These are phyloP conservation scores for Stachybotrys chartarum DNA, from an alignment of 2,329 filamentous ascomycete species.

Conservation along the genomic window DNA sequence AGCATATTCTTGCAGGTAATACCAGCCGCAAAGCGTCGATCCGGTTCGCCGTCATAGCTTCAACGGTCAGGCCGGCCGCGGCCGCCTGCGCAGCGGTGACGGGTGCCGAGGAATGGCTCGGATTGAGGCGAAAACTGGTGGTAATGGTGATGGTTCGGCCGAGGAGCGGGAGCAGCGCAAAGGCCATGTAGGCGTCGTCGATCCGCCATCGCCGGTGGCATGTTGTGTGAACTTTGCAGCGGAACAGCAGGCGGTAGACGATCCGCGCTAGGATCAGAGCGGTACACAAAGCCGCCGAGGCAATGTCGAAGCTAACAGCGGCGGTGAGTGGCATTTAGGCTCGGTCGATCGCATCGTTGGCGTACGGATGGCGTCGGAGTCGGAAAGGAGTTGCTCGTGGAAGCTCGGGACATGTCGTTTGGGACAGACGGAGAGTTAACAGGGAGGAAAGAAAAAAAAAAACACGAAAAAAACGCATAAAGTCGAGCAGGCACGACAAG, in stretches of 20 bases:
- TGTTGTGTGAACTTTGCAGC: constrained; percentile 16
- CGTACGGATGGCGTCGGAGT: neutral
- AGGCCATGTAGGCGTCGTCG: constrained; percentile 23
- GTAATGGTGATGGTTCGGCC: constrained; percentile 17
- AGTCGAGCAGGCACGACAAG: neutral
- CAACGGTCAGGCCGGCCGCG: constrained; percentile 6
- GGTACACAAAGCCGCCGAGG: constrained; percentile 17
- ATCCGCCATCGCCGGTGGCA: constrained; percentile 22
- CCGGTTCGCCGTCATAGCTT: constrained; percentile 10
- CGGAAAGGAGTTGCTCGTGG: neutral
- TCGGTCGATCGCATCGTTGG: neutral
- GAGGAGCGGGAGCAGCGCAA: constrained; percentile 20
- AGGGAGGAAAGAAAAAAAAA: neutral
- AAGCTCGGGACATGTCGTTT: neutral
- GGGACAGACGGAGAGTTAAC: neutral
- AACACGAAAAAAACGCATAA: neutral
- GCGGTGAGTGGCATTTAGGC: constrained; percentile 12
- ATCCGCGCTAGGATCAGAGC: constrained; percentile 19
- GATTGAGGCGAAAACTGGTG: constrained; percentile 17
- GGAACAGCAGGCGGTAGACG: constrained; percentile 17
- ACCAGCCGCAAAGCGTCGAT: constrained; percentile 17
- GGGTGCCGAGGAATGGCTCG: constrained; percentile 13
- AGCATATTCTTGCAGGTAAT: constrained; percentile 19
- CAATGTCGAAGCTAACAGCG: constrained; percentile 17
- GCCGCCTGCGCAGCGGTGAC: constrained; percentile 12